Evolutionary conservation across 495 filamentous ascomycete genomes (phyloP), one percentile per base, ranked within the genome.

Genomic region (Tuber aestivum): DNA sequence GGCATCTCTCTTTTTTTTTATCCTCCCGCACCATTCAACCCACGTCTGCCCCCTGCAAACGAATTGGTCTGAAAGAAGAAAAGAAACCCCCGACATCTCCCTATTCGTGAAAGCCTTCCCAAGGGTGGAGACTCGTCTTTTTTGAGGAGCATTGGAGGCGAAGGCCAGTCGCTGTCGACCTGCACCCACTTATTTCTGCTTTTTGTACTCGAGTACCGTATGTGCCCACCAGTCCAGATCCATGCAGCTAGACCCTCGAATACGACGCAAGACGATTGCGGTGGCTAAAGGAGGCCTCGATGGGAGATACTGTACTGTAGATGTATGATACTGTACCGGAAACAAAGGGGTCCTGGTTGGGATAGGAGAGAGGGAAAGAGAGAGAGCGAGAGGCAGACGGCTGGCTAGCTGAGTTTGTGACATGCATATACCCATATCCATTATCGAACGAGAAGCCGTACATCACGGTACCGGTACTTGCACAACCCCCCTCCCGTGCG

Each of bases 391-490:
- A 56, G 48, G 48, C 21, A 8, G 21, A 21, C 23, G 44, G 48
- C 50, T 61, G 56, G 56, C 48, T 61, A 10, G 50, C 50, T 61
- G n/a, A 65, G 14, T 65, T 65, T 65, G 56, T 65, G 56, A 65
- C 12, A 35, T 14, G 56, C 14, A 3, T 65, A 27, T 35, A 7
- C 42, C 18, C 4, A 18, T 61, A n/a, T 61, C 56, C 27, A 61
- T 61, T 16, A 61, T 61, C 56, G 56, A 61, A 61, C 56, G 56
- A 32, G 56, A 10, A 32, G 56, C 56, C 50, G 56, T n/a, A 61
- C 56, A 61, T 61, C 12, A 61, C 8, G 27, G 56, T 61, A 44
- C 41, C 12, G 14, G 42, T 44, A 45, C 42, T 44, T 44, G n/a
- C n/a, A 56, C n/a, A n/a, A n/a, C n/a, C n/a, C n/a, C 38, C 56